Evolutionary conservation across 176 grass and related monocot species (phyloP), one percentile per base, ranked within the genome.

Genomic region (Tuctoria greenei): DNA sequence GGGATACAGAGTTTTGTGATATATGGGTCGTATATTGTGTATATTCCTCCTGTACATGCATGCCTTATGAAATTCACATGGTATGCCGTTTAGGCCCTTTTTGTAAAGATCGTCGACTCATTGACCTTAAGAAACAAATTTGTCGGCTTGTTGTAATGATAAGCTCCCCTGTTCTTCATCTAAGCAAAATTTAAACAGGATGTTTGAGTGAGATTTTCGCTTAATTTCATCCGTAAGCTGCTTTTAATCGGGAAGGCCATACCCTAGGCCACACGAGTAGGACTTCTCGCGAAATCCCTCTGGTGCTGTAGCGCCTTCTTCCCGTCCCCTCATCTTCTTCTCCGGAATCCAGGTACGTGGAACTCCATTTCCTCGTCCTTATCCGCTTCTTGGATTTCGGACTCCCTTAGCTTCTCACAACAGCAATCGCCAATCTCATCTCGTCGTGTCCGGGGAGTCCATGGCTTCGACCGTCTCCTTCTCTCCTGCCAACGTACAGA

Each of bases 401-500:
- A 2, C 28, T 49, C 51, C 70, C 42, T 16, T 62, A 2, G 23
- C 9, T 39, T 8, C 45, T 61, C 61, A 18, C 6, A 57, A 51
- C 8, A 4, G n/a, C 25, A 34, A 38, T 58, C 36, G 2, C 20
- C 75, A 15, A 66, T 59, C 34, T 26, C 46, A 37, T 21, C 51
- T 54, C 51, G 82, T 60, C 65, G 72, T 77, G 73, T 34, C 60
- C 7, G 50, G 24, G 34, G 1, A 82, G 67, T 80, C 60, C 46
- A 95, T 95, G 95, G 89, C 89, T 20, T 88, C 91, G 31, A 73
- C 85, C 77, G 81, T 90, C 67, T 90, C 73, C 74, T 87, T 89
- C 75, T 84, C 79, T 58, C 84, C 89, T 10, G 82, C 78, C 50
- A 94, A 95, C 65, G 65, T 85, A 42, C 59, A 69, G 82, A 64